phyloP scores from a whole-genome alignment of 1,284 basidiomycete genomes.

The Cronartium ribicola region DNA sequence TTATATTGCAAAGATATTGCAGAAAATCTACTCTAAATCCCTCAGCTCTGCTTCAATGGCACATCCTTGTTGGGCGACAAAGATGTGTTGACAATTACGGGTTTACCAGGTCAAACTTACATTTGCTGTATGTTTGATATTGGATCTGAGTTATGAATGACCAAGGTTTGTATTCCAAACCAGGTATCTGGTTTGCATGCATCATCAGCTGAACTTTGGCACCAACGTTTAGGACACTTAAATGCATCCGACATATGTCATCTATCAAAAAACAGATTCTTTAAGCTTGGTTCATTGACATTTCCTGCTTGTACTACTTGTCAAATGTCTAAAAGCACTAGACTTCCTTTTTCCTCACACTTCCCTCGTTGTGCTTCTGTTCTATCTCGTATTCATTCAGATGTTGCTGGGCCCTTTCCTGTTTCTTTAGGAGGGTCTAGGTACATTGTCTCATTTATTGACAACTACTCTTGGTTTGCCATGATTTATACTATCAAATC shows the following conservation, averaged over 20 bases:
- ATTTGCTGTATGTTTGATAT: background rate
- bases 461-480: background rate
- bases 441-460: background rate
- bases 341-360: background rate
- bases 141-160: background rate
- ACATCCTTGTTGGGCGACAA: background rate
- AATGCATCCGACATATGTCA: background rate
- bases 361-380: background rate
- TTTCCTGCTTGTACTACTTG: background rate
- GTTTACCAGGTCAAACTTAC: background rate
- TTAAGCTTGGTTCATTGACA: background rate
- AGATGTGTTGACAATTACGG: background rate
- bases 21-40: background rate
- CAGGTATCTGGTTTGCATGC: background rate
- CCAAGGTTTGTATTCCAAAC: background rate
- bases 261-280: background rate
- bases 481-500: background rate
- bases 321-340: background rate
- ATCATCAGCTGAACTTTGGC: background rate
- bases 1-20: background rate
- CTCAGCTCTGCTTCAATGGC: background rate
- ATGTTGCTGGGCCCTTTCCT: background rate
- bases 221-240: no score
- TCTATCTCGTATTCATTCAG: background rate
- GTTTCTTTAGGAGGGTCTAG: background rate